Evolutionary conservation across 352 stramenopile genomes (phyloP).

Genomic region (Thraustotheca clavata): DNA sequence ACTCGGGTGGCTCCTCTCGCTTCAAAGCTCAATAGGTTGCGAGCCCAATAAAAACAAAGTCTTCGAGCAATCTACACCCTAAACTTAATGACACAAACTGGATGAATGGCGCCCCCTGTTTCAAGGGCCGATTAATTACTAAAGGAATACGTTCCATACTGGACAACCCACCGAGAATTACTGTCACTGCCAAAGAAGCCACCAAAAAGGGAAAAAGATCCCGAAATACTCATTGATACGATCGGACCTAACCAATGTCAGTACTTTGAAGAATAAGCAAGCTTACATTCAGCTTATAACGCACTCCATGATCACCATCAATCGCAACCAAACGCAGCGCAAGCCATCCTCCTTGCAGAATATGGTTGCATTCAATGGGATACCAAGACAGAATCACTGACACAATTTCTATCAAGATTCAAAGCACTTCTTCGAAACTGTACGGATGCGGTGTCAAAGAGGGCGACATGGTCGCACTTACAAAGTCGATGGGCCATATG

Average conservation of each 20-base stretch:
- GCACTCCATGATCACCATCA: background rate
- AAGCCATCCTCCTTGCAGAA: background rate
- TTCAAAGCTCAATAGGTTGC: background rate
- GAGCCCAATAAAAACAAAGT: background rate
- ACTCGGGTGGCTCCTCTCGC: background rate
- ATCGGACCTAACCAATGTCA: background rate
- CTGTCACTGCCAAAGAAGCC: background rate
- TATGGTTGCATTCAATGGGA: background rate
- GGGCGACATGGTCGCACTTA: background rate
- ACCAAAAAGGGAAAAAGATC: background rate
- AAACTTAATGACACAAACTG: background rate
- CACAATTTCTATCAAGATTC: background rate
- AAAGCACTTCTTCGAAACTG: background rate
- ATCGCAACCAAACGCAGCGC: background rate
- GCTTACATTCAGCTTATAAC: background rate
- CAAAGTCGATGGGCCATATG: background rate
- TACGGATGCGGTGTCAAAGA: background rate
- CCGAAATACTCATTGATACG: slow-evolving; percentile 4
- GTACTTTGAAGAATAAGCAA: background rate
- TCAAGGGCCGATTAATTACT: background rate
- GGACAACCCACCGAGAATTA: background rate
- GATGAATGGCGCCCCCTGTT: background rate
- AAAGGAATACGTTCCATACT: background rate
- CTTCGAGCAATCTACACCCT: background rate
- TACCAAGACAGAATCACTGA: background rate